Percentiles rank a stretch among this genome's conserved stretches.
Conservation (phyloP, 371 early-diverging fungal species). For the Chytridiales sp. region DNA sequence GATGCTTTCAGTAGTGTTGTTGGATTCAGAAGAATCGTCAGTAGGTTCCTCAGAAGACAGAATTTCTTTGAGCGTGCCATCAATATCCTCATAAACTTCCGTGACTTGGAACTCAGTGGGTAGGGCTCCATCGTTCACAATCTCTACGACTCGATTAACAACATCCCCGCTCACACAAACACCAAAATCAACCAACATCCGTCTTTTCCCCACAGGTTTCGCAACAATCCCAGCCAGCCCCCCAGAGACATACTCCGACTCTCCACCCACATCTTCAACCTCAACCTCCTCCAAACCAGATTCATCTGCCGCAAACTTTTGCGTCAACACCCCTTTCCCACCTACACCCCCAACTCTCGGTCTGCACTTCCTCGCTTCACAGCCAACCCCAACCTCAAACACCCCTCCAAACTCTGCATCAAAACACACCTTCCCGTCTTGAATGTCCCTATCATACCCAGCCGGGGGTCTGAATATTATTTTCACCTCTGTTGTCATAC, state of each 20-base stretch:
- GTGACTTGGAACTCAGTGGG: constrained; percentile 13
- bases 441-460: constrained; percentile 30
- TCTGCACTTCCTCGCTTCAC: constrained; percentile 27
- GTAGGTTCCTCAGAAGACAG: not conserved
- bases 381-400: constrained; percentile 26
- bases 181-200: constrained; percentile 28
- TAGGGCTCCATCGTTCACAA: constrained; percentile 31
- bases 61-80: not conserved
- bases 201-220: not conserved
- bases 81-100: not conserved
- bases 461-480: constrained; percentile 33
- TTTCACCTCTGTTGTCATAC: constrained; percentile 27
- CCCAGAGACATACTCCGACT: no score
- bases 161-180: constrained; percentile 27
- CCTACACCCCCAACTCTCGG: constrained; percentile 26
- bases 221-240: no score
- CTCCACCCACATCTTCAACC: no score
- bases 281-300: not conserved
- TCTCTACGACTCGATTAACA: constrained; percentile 14
- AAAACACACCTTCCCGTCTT: constrained; percentile 22
- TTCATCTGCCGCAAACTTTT: constrained; percentile 4
- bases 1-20: no score
- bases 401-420: constrained; percentile 29
- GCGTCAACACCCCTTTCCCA: constrained; percentile 15
- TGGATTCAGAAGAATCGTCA: not conserved